Percentiles rank a stretch among this genome's conserved stretches.
phyloP scores from a whole-genome alignment of 768 basidiomycete genomes.

The Astraeus odoratus region DNA sequence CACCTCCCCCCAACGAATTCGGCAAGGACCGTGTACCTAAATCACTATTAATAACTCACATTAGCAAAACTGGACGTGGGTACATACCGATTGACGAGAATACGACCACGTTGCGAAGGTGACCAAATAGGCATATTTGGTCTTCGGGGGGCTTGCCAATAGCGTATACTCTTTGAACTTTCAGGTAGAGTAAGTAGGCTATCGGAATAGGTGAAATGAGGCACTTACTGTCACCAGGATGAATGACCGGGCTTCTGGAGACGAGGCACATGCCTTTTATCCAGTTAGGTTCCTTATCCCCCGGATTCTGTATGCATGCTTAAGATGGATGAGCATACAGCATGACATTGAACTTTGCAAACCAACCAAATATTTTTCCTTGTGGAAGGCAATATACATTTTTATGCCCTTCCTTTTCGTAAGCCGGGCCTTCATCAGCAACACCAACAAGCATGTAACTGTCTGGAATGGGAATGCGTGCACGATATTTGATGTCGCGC shows the following conservation, averaged over 20 bases:
- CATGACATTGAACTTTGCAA: not conserved
- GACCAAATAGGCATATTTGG: constrained; percentile 47
- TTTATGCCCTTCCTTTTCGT: constrained; percentile 37
- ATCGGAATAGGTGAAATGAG: not conserved
- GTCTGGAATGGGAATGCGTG: constrained; percentile 63
- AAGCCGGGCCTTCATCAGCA: constrained; percentile 75
- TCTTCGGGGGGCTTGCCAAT: constrained; percentile 62
- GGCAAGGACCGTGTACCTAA: constrained; percentile 57
- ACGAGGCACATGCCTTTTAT: constrained; percentile 57
- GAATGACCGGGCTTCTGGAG: constrained; percentile 69
- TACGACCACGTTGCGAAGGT: constrained; percentile 66
- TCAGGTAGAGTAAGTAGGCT: constrained; percentile 3
- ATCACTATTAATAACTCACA: not conserved
- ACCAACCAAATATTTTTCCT: constrained; percentile 62
- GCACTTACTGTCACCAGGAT: constrained; percentile 63
- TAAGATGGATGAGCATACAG: not conserved
- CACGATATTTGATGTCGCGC: constrained; percentile 68
- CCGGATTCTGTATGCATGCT: constrained; percentile 57
- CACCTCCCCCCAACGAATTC: constrained; percentile 67
- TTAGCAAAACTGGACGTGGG: not conserved
- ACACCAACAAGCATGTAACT: constrained; percentile 72
- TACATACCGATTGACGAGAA: constrained; percentile 52
- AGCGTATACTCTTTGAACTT: constrained; percentile 67
- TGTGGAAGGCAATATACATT: constrained; percentile 49
- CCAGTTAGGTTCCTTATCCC: constrained; percentile 44